Evolutionary conservation across 495 filamentous ascomycete genomes (phyloP).

Genomic region (Pseudoneurospora amorphoporcata): DNA sequence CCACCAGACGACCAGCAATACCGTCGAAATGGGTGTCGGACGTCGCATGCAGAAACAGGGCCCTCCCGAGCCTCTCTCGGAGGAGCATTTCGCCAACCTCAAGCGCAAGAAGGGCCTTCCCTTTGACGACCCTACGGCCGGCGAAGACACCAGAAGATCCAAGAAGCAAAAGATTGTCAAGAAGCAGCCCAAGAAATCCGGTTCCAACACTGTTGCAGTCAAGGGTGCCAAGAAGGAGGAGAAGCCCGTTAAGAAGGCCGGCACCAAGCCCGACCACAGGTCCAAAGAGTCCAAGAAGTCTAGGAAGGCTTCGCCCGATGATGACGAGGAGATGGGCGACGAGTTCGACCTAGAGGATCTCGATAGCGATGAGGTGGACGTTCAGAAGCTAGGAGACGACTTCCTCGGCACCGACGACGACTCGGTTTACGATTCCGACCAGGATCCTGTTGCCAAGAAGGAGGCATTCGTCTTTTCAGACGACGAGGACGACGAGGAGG

Average conservation of each 20-base stretch:
- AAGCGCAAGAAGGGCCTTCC: constrained; percentile 64
- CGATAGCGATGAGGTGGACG: constrained; percentile 34
- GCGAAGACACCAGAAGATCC: constrained; percentile 29
- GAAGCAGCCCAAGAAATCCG: constrained; percentile 31
- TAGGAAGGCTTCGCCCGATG: constrained; percentile 37
- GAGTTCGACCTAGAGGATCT: constrained; percentile 46
- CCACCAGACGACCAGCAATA: constrained; percentile 5
- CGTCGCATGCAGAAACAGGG: constrained; percentile 96
- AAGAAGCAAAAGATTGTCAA: constrained; percentile 61
- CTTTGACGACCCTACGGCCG: constrained; percentile 32
- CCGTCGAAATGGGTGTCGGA: constrained; percentile 66
- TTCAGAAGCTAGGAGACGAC: constrained; percentile 38
- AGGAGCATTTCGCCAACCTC: constrained; percentile 60
- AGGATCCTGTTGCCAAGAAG: constrained; percentile 49
- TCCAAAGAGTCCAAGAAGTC: constrained; percentile 27
- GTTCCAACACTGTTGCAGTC: constrained; percentile 17
- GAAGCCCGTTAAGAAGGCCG: constrained; percentile 8
- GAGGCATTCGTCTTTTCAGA: constrained; percentile 75
- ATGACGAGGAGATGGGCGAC: constrained; percentile 42
- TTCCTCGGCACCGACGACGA: constrained; percentile 47
- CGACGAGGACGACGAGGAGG: constrained; percentile 82
- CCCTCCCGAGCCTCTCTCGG: constrained; percentile 69
- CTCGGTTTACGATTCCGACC: constrained; percentile 67
- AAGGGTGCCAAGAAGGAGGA: constrained; percentile 14
- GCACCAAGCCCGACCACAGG: constrained; percentile 8